Evolutionary conservation across 371 early-diverging fungal genomes (phyloP), one percentile per base, ranked within the genome.

Genomic region (Rhizopus stolonifer): DNA sequence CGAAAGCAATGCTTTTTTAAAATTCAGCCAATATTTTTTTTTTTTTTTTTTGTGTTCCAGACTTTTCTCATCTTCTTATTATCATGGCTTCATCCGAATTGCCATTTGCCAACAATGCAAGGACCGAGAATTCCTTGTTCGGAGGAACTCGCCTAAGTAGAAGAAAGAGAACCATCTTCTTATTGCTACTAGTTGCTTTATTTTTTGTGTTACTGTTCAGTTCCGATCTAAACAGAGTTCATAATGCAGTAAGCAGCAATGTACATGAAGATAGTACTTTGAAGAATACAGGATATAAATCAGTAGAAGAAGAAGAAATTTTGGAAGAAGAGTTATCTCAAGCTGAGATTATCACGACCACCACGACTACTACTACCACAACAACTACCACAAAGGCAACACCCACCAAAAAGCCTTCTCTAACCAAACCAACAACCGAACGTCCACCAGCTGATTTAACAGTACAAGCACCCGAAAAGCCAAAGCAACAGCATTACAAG

Each of bases 401-500:
- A 43, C 36, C 26, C 44, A 23, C 5, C 0, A 36, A 44, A 21
- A n/a, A 34, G 18, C 38, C 29, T n/a, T n/a, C n/a, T n/a, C n/a
- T n/a, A n/a, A 0, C 0, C 43, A 45, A 26, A 13, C 32, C 15
- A 25, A 49, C 32, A 1, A 1, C 5, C 4, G 23, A 8, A 0
- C 38, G 2, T 15, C 29, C 24, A 38, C 36, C 4, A n/a, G n/a
- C 31, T 2, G 25, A 36, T 29, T 15, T 26, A 4, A n/a, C 15
- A 7, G 32, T 24, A 46, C 23, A 3, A 18, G 18, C 40, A 13
- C 48, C 52, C 29, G 32, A 26, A 22, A 18, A 14, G 22, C 14
- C 15, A 14, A 49, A 49, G 15, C 36, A 42, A 14, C 29, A 32
- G 14, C 77, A 72, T 33, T 81, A 75, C 25, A 69, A 66, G 24